A percentile compares a stretch with the other conserved stretches of the same genome.
Evolutionary conservation across 2,329 filamentous ascomycete species (phyloP).

Genomic region (Cordyceps militaris): DNA sequence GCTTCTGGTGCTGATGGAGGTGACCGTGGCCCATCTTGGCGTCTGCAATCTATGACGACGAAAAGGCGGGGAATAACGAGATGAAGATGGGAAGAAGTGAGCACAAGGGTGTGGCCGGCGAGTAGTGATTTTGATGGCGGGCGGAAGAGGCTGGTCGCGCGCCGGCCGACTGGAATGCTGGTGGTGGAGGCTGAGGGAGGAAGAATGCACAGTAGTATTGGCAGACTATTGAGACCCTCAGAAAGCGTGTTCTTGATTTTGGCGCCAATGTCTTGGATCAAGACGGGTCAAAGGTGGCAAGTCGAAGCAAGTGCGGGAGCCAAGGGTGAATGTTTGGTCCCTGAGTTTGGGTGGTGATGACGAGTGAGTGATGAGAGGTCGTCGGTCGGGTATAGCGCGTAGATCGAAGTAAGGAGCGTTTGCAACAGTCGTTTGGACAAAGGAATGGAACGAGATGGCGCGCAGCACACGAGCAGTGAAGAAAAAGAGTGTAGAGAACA

Average conservation of each 20-base stretch:
- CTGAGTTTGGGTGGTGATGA: not conserved
- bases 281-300: not conserved
- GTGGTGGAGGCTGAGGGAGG: conserved; percentile 11
- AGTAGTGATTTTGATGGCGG: conserved; percentile 6
- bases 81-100: not conserved
- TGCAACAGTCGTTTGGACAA: not conserved
- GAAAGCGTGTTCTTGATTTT: conserved; percentile 4
- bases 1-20: conserved; percentile 10
- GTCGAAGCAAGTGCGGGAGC: not conserved
- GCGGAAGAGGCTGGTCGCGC: conserved; percentile 9
- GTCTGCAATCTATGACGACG: not conserved
- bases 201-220: conserved; percentile 12
- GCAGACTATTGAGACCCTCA: conserved; percentile 1
- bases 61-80: not conserved
- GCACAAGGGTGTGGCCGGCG: not conserved
- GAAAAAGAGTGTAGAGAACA: conserved; percentile 7
- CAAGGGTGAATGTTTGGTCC: not conserved
- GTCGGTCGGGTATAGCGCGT: not conserved
- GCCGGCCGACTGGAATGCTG: conserved; percentile 11
- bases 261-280: conserved; percentile 11
- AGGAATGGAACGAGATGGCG: conserved; percentile 11
- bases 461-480: conserved; percentile 11
- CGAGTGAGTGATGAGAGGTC: not conserved
- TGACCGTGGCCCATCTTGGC: conserved; percentile 13
- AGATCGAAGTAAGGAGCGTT: conserved; percentile 3